phyloP scores from a whole-genome alignment of 2,329 filamentous ascomycete species.

The Neonectria hederae region DNA sequence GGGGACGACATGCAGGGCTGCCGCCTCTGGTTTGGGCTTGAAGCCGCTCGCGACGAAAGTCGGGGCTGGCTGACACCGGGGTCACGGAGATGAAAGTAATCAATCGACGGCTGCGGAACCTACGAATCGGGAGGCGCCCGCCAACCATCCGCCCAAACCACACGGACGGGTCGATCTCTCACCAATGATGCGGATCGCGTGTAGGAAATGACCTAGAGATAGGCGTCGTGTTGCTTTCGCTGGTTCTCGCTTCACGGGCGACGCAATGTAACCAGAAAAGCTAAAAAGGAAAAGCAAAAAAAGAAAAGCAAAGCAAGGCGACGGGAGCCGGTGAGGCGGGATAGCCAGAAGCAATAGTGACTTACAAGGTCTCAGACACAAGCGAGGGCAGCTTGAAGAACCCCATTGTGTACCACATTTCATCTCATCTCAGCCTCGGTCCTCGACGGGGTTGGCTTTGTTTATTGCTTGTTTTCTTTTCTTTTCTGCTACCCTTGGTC shows the following conservation, averaged over 20 bases:
- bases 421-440: not conserved
- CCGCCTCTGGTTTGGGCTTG: not conserved
- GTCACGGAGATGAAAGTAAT: conserved; percentile 17
- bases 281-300: not conserved
- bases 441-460: not conserved
- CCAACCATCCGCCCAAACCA: not conserved
- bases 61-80: conserved; percentile 16
- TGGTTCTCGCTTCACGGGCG: conserved; percentile 25
- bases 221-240: conserved; percentile 23
- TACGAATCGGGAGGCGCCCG: conserved; percentile 24
- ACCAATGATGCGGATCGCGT: not conserved
- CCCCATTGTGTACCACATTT: not conserved
- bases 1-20: not conserved
- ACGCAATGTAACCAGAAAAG: conserved; percentile 25
- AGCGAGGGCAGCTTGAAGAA: not conserved
- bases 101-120: conserved; percentile 12
- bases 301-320: conserved; percentile 7
- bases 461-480: conserved; percentile 2
- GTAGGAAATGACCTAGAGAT: not conserved
- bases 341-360: not conserved
- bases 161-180: not conserved
- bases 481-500: not conserved
- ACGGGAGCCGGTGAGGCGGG: not conserved
- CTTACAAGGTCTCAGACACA: not conserved
- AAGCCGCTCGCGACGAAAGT: not conserved